A percentile compares a stretch with the other conserved stretches of the same genome.
Evolutionary conservation across 768 basidiomycete genomes (phyloP).

Genomic region (Chiua virens): DNA sequence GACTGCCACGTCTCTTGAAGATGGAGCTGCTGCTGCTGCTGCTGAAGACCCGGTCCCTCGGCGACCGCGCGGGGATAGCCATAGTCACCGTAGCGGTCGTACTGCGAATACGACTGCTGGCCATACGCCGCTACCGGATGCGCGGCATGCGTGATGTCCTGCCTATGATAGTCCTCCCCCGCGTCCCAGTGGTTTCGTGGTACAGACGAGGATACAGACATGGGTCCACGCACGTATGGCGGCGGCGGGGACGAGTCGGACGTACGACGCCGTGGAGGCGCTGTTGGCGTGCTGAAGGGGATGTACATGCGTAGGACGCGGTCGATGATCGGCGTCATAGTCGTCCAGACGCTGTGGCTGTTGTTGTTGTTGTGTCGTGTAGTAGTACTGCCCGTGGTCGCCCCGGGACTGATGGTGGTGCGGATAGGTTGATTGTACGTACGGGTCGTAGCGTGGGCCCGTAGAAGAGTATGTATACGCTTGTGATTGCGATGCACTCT

Average conservation of each 20-base stretch:
- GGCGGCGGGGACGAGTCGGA: no score
- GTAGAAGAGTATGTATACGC: constrained; percentile 9
- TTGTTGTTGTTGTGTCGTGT: constrained; percentile 20
- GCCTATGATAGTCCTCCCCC: no score
- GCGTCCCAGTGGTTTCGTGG: constrained; percentile 15
- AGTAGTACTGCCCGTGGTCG: constrained; percentile 20
- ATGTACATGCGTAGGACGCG: no score
- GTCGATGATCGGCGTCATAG: no score
- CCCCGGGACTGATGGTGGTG: constrained; percentile 15
- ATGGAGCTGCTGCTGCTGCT: constrained; percentile 16
- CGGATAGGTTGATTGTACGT: constrained; percentile 4
- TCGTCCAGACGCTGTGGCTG: constrained; percentile 14
- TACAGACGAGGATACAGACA: not conserved
- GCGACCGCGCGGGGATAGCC: no score
- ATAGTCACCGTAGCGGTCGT: not conserved
- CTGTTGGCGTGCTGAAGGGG: no score
- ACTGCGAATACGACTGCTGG: constrained; percentile 1
- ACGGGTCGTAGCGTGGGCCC: constrained; percentile 17
- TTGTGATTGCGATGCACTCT: constrained; percentile 10
- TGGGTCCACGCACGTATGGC: no score
- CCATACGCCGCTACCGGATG: no score
- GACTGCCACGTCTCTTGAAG: constrained; percentile 65
- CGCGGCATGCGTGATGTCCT: no score
- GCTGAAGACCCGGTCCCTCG: constrained; percentile 10
- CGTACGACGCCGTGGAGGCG: no score